These are phyloP conservation scores for Lumnitzera littorea DNA, from an alignment of 345 rosid species.

Conservation along the genomic window DNA sequence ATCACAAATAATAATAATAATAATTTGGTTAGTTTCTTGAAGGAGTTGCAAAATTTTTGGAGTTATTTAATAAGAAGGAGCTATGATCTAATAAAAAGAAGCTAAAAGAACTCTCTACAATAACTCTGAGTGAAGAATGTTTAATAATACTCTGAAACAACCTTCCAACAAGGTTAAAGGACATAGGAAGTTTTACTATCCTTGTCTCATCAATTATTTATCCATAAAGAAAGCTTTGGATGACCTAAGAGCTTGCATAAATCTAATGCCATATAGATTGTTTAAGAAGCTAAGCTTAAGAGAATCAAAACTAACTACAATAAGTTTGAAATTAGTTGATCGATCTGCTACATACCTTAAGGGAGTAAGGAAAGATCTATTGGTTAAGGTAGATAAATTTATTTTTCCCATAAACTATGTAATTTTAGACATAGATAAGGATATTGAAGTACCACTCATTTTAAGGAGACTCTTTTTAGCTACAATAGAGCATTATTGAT, in stretches of 20 bases:
- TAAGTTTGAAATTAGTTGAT: neutral
- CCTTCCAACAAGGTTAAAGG: neutral
- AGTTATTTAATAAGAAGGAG: neutral
- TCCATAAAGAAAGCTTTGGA: no score
- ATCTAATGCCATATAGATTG: neutral
- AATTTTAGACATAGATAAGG: neutral
- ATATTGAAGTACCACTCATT: neutral
- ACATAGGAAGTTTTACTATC: neutral
- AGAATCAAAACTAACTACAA: neutral
- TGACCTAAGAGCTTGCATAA: neutral
- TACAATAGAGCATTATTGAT: no score
- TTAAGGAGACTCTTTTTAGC: no score
- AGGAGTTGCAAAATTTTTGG: no score
- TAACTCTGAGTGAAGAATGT: no score
- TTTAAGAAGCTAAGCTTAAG: neutral
- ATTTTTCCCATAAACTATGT: neutral
- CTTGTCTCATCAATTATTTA: neutral
- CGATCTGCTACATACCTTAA: neutral
- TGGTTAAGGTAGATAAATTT: neutral
- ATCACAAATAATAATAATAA: no score
- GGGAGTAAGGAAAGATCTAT: neutral
- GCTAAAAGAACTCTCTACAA: no score
- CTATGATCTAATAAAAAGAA: no score
- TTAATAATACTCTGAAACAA: neutral
- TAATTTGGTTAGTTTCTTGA: no score